Percentiles rank a stretch among this genome's conserved stretches.
phyloP scores from a whole-genome alignment of 768 basidiomycete species.

The Strobilomyces dryophilus region DNA sequence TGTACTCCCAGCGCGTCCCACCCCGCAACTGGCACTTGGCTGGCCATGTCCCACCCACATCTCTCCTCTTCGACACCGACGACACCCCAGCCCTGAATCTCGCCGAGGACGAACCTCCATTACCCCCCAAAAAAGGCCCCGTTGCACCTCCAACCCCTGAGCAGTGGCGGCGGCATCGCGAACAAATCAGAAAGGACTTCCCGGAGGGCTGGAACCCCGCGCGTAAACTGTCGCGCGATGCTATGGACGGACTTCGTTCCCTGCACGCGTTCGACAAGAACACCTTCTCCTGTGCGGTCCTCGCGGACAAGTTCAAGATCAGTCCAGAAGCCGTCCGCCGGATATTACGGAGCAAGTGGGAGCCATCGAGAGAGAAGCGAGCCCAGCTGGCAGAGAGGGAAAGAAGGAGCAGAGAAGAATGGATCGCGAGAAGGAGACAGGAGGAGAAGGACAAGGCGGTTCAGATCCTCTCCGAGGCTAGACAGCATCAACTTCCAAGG shows the following conservation, averaged over 20 bases:
- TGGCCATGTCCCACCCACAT: slow-evolving; percentile 30
- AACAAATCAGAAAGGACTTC: slow-evolving; percentile 48
- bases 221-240: slow-evolving; percentile 74
- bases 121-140: slow-evolving; percentile 17
- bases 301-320: slow-evolving; percentile 76
- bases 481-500: slow-evolving; percentile 11
- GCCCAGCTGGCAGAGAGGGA: slow-evolving; percentile 48
- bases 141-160: slow-evolving; percentile 34
- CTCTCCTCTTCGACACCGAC: slow-evolving; percentile 23
- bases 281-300: slow-evolving; percentile 58
- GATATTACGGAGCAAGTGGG: slow-evolving; percentile 74
- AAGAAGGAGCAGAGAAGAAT: slow-evolving; percentile 40
- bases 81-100: slow-evolving; percentile 21
- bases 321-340: slow-evolving; percentile 78
- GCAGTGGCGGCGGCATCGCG: slow-evolving; percentile 48
- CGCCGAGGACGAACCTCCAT: slow-evolving; percentile 30
- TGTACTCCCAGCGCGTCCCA: slow-evolving; percentile 22
- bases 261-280: slow-evolving; percentile 61
- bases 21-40: slow-evolving; percentile 30
- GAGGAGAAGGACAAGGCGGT: slow-evolving; percentile 39
- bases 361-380: slow-evolving; percentile 52
- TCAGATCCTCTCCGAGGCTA: slow-evolving; percentile 29
- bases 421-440: slow-evolving; percentile 35
- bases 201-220: slow-evolving; percentile 75
- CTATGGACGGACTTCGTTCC: slow-evolving; percentile 75